A percentile compares a stretch with the other conserved stretches of the same genome.
These are phyloP conservation scores for Lepidium aucheri DNA, from an alignment of 345 rosid genomes.

Conservation along the genomic window DNA sequence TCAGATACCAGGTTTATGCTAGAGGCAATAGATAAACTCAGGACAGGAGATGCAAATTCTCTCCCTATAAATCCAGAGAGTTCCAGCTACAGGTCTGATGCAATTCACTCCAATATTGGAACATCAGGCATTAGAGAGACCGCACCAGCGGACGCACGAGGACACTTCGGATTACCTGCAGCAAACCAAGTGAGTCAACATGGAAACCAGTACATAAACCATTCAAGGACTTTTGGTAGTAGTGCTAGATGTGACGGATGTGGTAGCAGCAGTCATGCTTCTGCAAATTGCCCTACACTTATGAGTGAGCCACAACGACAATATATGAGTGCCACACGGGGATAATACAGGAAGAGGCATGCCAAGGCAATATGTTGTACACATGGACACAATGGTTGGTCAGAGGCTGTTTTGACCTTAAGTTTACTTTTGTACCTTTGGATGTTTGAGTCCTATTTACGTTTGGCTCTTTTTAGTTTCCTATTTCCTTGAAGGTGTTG, in stretches of 20 bases:
- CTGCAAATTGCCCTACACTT: conserved; percentile 63
- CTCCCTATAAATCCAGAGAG: conserved; percentile 26
- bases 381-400: neutral
- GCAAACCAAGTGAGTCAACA: conserved; percentile 39
- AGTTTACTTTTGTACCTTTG: neutral
- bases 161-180: conserved; percentile 29
- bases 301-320: conserved; percentile 48
- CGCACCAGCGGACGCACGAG: conserved; percentile 11
- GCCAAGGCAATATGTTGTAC: conserved; percentile 37
- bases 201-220: conserved; percentile 34
- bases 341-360: conserved; percentile 38
- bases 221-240: neutral
- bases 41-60: conserved; percentile 31
- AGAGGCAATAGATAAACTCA: conserved; percentile 48
- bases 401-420: conserved; percentile 2
- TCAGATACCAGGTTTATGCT: conserved; percentile 57
- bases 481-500: neutral
- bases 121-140: conserved; percentile 30
- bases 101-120: conserved; percentile 17
- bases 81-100: conserved; percentile 15
- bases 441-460: neutral
- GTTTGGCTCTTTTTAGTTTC: neutral
- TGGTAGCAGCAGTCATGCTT: conserved; percentile 57
- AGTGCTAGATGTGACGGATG: conserved; percentile 40
- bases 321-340: conserved; percentile 27